Percentiles rank a stretch among this genome's conserved stretches.
Conservation (phyloP, 169 alveolate species). For the Plasmodium coatneyi region DNA sequence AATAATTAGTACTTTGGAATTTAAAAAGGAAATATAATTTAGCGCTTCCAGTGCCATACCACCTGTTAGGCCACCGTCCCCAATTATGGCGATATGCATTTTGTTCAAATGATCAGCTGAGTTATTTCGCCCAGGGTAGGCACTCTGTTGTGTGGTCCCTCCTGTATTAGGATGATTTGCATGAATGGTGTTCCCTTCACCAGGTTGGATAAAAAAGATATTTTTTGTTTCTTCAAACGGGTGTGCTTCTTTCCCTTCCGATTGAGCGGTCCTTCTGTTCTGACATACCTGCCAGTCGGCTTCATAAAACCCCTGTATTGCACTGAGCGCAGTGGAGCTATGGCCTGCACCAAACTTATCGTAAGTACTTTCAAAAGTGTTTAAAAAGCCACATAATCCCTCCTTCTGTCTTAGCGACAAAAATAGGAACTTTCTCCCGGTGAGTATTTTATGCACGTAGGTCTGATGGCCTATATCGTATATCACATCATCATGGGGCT, state of each 20-base stretch:
- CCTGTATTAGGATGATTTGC: background rate
- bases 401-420: conserved; percentile 84
- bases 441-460: conserved; percentile 89
- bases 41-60: conserved; percentile 93
- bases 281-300: conserved; percentile 50
- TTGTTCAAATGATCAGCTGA: conserved; percentile 17
- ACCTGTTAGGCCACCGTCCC: conserved; percentile 92
- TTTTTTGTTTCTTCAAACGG: background rate
- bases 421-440: conserved; percentile 90
- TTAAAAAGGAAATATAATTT: conserved; percentile 84
- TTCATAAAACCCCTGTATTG: conserved; percentile 87
- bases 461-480: conserved; percentile 91
- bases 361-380: conserved; percentile 86
- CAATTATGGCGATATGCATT: conserved; percentile 86
- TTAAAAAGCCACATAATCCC: conserved; percentile 89
- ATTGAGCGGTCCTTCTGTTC: background rate
- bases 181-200: background rate
- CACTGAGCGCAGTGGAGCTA: conserved; percentile 90
- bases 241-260: background rate
- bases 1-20: conserved; percentile 86
- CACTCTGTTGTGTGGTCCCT: background rate
- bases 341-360: conserved; percentile 93
- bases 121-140: background rate
- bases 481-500: conserved; percentile 87
- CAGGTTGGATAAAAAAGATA: background rate